A percentile compares a stretch with the other conserved stretches of the same genome.
Conservation (phyloP, 768 basidiomycete species). For the Xerocomus spinulosus region DNA sequence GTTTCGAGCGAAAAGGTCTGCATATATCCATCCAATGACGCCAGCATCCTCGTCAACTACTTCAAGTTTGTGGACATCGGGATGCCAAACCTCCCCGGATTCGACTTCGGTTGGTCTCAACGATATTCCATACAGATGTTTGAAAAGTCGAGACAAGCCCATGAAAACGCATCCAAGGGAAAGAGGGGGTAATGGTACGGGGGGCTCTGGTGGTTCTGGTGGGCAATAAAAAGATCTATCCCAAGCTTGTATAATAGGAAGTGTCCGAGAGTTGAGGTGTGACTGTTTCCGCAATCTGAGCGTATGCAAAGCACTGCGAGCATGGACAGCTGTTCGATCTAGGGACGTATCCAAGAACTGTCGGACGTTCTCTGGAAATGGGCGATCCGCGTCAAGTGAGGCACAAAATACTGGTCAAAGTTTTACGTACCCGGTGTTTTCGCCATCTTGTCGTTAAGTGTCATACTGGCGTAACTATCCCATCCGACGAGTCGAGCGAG, state of each 20-base stretch:
- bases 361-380: conserved; percentile 66
- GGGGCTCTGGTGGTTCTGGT: conserved; percentile 69
- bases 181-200: conserved; percentile 65
- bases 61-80: conserved; percentile 84
- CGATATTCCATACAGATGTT: conserved; percentile 80
- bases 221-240: conserved; percentile 93
- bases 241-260: conserved; percentile 86
- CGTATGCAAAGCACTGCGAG: conserved; percentile 65
- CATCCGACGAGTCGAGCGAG: conserved; percentile 82
- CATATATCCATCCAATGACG: conserved; percentile 90
- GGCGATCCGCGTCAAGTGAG: neutral
- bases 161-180: conserved; percentile 90
- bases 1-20: conserved; percentile 79
- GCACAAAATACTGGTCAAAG: neutral
- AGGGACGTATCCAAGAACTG: conserved; percentile 82
- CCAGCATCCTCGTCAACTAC: conserved; percentile 89
- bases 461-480: conserved; percentile 82
- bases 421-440: conserved; percentile 70
- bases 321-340: conserved; percentile 74
- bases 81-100: conserved; percentile 86
- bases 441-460: conserved; percentile 94
- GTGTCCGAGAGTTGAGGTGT: conserved; percentile 53
- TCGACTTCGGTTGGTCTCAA: conserved; percentile 64
- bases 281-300: conserved; percentile 69
- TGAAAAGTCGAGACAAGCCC: conserved; percentile 87